These are phyloP conservation scores for Chaetomiaceae sp. DNA, from an alignment of 2,329 filamentous ascomycete species.

Conservation along the genomic window DNA sequence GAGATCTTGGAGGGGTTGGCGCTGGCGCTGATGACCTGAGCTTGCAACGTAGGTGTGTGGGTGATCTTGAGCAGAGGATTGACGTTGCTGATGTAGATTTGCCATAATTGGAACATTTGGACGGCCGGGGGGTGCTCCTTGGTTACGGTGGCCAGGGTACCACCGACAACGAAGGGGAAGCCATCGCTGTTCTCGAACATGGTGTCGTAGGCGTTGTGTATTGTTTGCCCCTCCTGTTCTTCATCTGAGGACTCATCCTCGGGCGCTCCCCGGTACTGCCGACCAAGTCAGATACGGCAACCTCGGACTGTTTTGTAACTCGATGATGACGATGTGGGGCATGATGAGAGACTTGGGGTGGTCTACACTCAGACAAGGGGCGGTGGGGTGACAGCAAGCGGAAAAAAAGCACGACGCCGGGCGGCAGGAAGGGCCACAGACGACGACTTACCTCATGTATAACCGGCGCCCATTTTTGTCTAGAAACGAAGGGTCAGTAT, in stretches of 20 bases:
- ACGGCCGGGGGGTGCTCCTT: slow-evolving; percentile 50
- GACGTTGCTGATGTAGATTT: slow-evolving; percentile 64
- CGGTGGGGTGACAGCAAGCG: background rate
- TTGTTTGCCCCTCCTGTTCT: slow-evolving; percentile 47
- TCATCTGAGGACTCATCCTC: slow-evolving; percentile 54
- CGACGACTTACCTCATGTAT: slow-evolving; percentile 44
- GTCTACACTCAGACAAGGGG: background rate
- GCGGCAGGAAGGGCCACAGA: background rate
- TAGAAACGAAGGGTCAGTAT: too few relatives aligned
- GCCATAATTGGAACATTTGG: slow-evolving; percentile 62
- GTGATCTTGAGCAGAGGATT: slow-evolving; percentile 65
- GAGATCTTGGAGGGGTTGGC: slow-evolving; percentile 50
- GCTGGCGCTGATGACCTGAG: slow-evolving; percentile 58
- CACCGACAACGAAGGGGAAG: slow-evolving; percentile 54
- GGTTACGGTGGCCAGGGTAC: slow-evolving; percentile 39
- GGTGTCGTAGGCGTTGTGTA: slow-evolving; percentile 54
- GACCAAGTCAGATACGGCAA: slow-evolving; percentile 7
- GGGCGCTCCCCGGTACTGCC: slow-evolving; percentile 44
- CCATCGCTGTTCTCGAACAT: slow-evolving; percentile 54
- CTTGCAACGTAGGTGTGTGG: slow-evolving; percentile 61
- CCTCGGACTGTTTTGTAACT: too few relatives aligned
- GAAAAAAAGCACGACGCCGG: background rate
- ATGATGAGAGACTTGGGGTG: background rate
- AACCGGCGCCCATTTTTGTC: slow-evolving; percentile 43
- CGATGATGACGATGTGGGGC: too few relatives aligned